Evolutionary conservation across 495 filamentous ascomycete species (phyloP), one percentile per base, ranked within the genome.

Genomic region (Cenococcum geophilum): DNA sequence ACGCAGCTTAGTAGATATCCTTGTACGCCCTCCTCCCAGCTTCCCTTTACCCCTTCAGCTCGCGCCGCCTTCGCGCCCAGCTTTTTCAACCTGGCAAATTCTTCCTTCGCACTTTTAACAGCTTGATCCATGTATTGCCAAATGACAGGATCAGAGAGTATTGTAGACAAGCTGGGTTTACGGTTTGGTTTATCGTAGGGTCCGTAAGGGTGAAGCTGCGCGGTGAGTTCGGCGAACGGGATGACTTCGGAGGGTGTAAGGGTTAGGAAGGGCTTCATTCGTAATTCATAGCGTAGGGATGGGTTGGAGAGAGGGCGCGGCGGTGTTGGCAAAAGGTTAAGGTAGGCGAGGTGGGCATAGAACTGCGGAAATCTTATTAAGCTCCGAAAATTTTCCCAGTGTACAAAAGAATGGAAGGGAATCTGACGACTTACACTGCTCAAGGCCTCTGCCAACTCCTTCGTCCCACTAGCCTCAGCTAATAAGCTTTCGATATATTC

Each of bases 211-310:
- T 74, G 70, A 16, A 75, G 70, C 32, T 76, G 74, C 0, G 68
- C 69, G 16, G 68, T 62, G 65, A 88, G 89, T 22, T 84, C 80
- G 4, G 83, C 80, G 58, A 79, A 90, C 0, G 83, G 76, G 0
- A 87, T 82, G n/a, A 91, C 74, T 61, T 86, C 82, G 0, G 91
- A 89, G 9, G 90, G 73, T 21, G 79, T 77, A 43, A 97, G 82
- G 5, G 75, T 68, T 6, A 85, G 75, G 61, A 95, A 97, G 0
- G 91, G 90, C 68, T 89, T 92, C 91, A 96, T 93, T 37, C 93
- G 87, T 2, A 95, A 74, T 63, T 93, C 85, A 72, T 96, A 95
- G 5, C 92, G 84, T 25, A 92, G 74, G 35, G 71, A 71, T 60
- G 90, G 82, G 27, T 77, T 81, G 50, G 84, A 82, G 72, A 93